Evolutionary conservation across 1,139 yeast genomes (phyloP), one percentile per base, ranked within the genome.

Genomic region (Yamadazyma jaroonii): DNA sequence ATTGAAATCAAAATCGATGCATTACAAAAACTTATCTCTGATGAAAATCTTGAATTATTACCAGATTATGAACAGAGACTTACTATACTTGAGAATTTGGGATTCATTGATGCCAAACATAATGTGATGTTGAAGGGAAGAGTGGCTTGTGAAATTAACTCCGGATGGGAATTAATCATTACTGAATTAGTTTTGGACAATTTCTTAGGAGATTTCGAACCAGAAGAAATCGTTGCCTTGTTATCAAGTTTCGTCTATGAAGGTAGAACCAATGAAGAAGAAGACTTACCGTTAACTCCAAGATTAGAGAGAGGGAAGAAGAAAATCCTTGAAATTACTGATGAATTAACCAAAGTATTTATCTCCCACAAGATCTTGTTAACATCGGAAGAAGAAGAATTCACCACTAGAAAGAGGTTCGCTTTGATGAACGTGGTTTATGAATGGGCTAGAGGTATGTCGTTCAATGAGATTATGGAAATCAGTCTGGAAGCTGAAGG

Each of bases 371-470:
- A 84, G 54, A 88, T 92, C 9, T 66, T 81, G 11, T 63, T 89
- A 47, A 87, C 96, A 0, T 73, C 83, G 12, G 97, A 90, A 41
- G 98, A 92, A 53, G 84, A 84, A 37, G 88, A 84, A 45, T 90
- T 89, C 51, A 62, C 82, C 44, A 95, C 88, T 43, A 75, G 84
- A 48, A 83, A 88, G 51, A 68, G 98, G 48, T 92, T 92, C 62
- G 96, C 94, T 0, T 71, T 92, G 53, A 85, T 87, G 60, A 92
- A 89, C 57, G 96, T 89, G 9, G 96, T 92, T 3, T 92, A 92
- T 57, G 97, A 92, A 61, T 92, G 99, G 99, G 97, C 97, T 1
- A 74, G 95, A 48, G 99, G 98, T 2, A 74, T 89, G 72, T 75
- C 94, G 1, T 92, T 92, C 64, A 84, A 84, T 47, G 94, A 87